A percentile compares a stretch with the other conserved stretches of the same genome.
phyloP scores from a whole-genome alignment of 2,329 filamentous ascomycete species.

The Claviceps capensis region DNA sequence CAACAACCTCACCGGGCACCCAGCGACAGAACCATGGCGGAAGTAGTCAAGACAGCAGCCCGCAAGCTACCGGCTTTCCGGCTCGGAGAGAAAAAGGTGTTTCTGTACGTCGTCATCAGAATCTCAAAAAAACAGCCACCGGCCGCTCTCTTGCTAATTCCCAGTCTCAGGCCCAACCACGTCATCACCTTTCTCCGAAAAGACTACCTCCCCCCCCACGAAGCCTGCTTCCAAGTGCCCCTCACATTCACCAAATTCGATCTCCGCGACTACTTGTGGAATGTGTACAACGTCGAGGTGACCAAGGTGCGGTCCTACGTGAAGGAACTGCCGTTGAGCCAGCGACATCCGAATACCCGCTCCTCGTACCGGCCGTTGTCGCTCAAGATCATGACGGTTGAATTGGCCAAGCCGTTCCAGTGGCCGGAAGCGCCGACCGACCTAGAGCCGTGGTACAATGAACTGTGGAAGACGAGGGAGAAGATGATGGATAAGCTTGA shows the following conservation, averaged over 20 bases:
- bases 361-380: conserved; percentile 56
- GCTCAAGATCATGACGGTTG: conserved; percentile 88
- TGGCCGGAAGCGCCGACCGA: conserved; percentile 63
- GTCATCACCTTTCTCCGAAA: conserved; percentile 64
- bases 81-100: conserved; percentile 41
- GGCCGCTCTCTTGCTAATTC: background rate
- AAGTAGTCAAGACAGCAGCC: conserved; percentile 23
- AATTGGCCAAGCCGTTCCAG: conserved; percentile 75
- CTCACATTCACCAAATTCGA: conserved; percentile 93
- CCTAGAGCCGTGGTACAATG: conserved; percentile 49
- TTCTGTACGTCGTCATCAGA: conserved; percentile 28
- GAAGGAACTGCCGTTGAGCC: conserved; percentile 46
- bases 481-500: conserved; percentile 30
- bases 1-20: conserved; percentile 10
- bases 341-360: conserved; percentile 32
- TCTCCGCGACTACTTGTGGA: conserved; percentile 83
- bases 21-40: conserved; percentile 22
- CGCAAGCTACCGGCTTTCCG: conserved; percentile 29
- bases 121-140: background rate
- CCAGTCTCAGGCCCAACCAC: conserved; percentile 56
- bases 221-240: conserved; percentile 82
- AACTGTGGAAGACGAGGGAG: conserved; percentile 40
- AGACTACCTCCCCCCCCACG: conserved; percentile 58
- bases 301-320: conserved; percentile 64
- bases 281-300: conserved; percentile 67